These are phyloP conservation scores for Sporothrix variecibatus DNA, from an alignment of 2,329 filamentous ascomycete species.

Conservation along the genomic window DNA sequence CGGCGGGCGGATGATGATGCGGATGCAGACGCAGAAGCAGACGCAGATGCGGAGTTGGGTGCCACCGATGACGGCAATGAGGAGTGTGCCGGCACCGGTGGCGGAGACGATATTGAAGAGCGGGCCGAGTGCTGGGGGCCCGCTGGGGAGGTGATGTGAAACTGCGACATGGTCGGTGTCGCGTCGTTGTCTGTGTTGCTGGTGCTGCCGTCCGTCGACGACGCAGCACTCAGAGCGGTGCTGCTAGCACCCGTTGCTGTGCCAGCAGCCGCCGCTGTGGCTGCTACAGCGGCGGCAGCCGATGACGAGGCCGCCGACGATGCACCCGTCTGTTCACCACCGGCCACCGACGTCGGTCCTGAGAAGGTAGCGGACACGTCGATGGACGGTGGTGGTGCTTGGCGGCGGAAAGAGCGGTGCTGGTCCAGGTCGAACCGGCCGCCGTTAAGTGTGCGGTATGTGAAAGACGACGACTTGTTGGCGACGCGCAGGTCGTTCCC, in stretches of 20 bases:
- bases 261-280: neutral
- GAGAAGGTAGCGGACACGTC: slow-evolving; percentile 67
- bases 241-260: neutral
- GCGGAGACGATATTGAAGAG: slow-evolving; percentile 23
- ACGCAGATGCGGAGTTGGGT: neutral
- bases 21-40: neutral
- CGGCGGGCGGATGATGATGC: slow-evolving; percentile 19
- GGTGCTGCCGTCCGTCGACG: slow-evolving; percentile 8
- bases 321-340: slow-evolving; percentile 29
- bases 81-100: slow-evolving; percentile 7
- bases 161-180: slow-evolving; percentile 61
- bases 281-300: neutral
- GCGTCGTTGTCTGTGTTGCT: slow-evolving; percentile 48
- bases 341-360: slow-evolving; percentile 38
- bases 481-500: slow-evolving; percentile 52
- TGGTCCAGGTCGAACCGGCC: slow-evolving; percentile 57
- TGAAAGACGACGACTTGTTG: slow-evolving; percentile 55
- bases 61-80: slow-evolving; percentile 2
- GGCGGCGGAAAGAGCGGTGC: slow-evolving; percentile 59
- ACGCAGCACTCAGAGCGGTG: neutral
- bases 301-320: neutral
- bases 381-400: slow-evolving; percentile 81
- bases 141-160: slow-evolving; percentile 67
- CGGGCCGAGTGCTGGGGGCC: slow-evolving; percentile 45
- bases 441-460: slow-evolving; percentile 44